phyloP scores from a whole-genome alignment of 75 land plant species.

The Pinus albicaulis region DNA sequence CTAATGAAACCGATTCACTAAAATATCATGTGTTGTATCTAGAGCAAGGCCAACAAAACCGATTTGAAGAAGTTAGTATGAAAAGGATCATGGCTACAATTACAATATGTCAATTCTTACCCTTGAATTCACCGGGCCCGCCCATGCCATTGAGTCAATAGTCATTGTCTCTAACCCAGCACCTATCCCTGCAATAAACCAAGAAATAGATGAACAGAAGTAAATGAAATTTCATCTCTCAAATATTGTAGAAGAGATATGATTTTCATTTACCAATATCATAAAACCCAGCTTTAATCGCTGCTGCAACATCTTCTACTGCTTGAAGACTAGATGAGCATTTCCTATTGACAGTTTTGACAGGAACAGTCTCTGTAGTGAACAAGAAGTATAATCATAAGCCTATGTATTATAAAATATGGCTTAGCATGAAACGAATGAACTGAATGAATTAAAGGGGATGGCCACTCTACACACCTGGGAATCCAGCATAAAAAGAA shows the following conservation, averaged over 20 bases:
- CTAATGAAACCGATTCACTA: neutral
- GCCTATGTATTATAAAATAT: too few relatives aligned
- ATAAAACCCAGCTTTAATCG: constrained; percentile 67
- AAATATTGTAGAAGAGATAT: neutral
- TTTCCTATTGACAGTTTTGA: constrained; percentile 64
- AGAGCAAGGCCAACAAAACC: constrained; percentile 17
- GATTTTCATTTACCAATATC: constrained; percentile 48
- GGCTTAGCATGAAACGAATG: too few relatives aligned
- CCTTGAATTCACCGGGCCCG: constrained; percentile 31
- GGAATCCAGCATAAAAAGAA: constrained; percentile 39
- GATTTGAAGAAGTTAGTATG: too few relatives aligned
- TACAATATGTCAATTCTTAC: constrained; percentile 9
- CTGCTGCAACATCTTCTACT: constrained; percentile 70
- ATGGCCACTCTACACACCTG: constrained; percentile 17
- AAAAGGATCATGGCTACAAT: too few relatives aligned
- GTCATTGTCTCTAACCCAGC: constrained; percentile 44
- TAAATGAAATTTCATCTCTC: neutral
- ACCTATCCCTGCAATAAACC: neutral
- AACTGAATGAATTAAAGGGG: too few relatives aligned
- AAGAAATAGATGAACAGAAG: neutral
- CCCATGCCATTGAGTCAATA: constrained; percentile 33
- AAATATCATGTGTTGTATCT: constrained; percentile 12
- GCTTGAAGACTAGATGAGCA: constrained; percentile 74
- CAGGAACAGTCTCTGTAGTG: constrained; percentile 50
- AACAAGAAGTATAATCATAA: neutral